Evolutionary conservation across 345 rosid genomes (phyloP), one percentile per base, ranked within the genome.

Genomic region (Heritiera littoralis): DNA sequence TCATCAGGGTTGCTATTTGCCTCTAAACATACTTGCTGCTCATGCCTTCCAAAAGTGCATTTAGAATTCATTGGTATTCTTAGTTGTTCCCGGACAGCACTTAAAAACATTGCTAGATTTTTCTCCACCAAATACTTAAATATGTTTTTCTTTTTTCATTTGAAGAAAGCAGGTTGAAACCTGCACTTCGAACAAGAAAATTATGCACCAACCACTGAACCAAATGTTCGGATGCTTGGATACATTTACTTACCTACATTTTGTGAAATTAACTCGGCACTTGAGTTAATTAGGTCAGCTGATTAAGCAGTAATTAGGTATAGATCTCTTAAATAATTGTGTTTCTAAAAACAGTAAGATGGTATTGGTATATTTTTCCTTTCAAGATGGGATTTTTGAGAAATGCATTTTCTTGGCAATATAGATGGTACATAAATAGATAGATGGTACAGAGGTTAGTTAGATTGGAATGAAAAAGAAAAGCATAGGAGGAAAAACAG

Each of bases 401-500:
- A 66, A 52, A 46, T 23, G 28, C 30, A 46, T 46, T 45, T 69
- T 52, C 11, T 46, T 13, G 55, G 55, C 55, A 51, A 51, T 51
- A 6, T 7, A 9, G 12, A 43, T 66, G 49, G 51, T 66, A 35
- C 3, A 35, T 41, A 41, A 4, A 38, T 41, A 41, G 43, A 56
- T 43, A n/a, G 41, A 40, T 9, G 4, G 69, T 7, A 18, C 49
- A 7, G 30, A 40, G 74, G 11, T 69, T 46, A 20, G 74, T 69
- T 69, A 48, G 56, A 23, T 13, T 28, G 58, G 58, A 70, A 70
- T 13, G 56, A 70, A 49, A 70, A 48, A 23, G 58, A 70, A 70
- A 48, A 70, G 55, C 58, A 48, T 28, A 68, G 7, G 28, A 2
- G 30, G 13, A 43, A 45, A 68, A 46, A 43, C 72, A 45, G 35